Evolutionary conservation across 306 rosid genomes (phyloP), one percentile per base, ranked within the genome.

Genomic region (Arachis stenosperma): DNA sequence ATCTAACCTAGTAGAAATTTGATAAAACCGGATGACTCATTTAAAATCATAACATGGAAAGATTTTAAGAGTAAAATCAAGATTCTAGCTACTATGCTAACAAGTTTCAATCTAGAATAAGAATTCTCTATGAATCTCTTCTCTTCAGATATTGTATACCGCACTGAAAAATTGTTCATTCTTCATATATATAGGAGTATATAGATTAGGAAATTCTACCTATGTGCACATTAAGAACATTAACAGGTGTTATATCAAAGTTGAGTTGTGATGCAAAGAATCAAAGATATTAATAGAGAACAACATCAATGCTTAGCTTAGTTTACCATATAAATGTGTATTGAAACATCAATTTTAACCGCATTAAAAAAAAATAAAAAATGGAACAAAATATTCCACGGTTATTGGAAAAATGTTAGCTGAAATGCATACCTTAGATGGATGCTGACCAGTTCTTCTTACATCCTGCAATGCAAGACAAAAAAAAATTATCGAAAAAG

Each of bases 371-470:
- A 33, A 33, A 33, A 1, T 3, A 33, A 36, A 70, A 61, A 70
- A 55, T 54, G 27, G 53, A 59, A 48, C 75, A 51, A 62, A 65
- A 56, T 55, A 52, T 67, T 52, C 39, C 39, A 40, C n/a, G 37
- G 36, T 22, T 5, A 48, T 54, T 43, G 36, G 9, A 53, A 11
- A 47, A 41, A 50, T 15, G 53, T 33, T 33, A 30, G 29, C 52
- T 30, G 10, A 65, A 67, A 48, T 1, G 56, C 70, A 36, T 70
- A 87, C 97, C 89, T 89, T 87, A 51, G 90, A 71, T 69, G 89
- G 81, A 48, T 79, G 80, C 58, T 86, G 83, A 36, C 58, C 74
- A 40, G 54, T 71, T 53, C 75, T 70, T 61, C 42, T 71, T 58
- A 8, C 56, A 73, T 77, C 84, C 90, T 85, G 84, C 78, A 76